Conservation (phyloP, 2,329 filamentous ascomycete species). For the Pestalotiopsis sp. region DNA sequence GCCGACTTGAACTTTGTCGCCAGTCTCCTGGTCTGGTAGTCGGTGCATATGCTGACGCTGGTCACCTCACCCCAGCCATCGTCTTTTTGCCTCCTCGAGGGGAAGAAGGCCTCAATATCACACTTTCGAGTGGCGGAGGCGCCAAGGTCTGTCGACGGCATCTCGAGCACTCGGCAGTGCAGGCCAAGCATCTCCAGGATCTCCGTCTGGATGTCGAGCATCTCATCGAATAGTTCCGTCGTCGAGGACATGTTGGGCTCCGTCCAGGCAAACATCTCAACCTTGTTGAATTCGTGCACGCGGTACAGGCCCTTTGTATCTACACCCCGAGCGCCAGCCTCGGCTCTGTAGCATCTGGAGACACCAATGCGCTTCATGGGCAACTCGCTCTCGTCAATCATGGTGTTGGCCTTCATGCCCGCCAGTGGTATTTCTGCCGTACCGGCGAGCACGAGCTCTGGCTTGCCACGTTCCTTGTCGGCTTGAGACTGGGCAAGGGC, state of each 20-base stretch:
- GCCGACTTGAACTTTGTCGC: constrained; percentile 68
- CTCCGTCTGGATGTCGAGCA: constrained; percentile 82
- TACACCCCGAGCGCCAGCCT: constrained; percentile 85
- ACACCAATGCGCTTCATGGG: constrained; percentile 80
- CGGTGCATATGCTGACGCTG: constrained; percentile 85
- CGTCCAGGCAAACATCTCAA: constrained; percentile 96
- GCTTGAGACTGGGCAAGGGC: constrained; percentile 65
- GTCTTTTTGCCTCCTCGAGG: constrained; percentile 56
- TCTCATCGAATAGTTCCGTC: constrained; percentile 73
- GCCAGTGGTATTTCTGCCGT: constrained; percentile 96
- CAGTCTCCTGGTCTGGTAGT: constrained; percentile 87
- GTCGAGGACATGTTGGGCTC: constrained; percentile 51
- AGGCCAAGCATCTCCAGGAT: constrained; percentile 77
- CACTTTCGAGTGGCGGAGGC: constrained; percentile 84
- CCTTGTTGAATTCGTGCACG: constrained; percentile 98
- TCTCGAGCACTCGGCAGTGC: constrained; percentile 86
- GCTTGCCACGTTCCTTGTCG: constrained; percentile 62
- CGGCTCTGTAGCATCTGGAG: constrained; percentile 92
- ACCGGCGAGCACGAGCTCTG: constrained; percentile 75
- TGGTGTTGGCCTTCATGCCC: constrained; percentile 78
- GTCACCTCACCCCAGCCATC: constrained; percentile 93
- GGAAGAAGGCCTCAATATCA: constrained; percentile 95
- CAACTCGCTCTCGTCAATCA: constrained; percentile 63
- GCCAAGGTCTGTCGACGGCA: constrained; percentile 86
- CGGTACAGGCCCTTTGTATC: constrained; percentile 95